These are phyloP conservation scores for Earliella scabrosa DNA, from an alignment of 1,284 basidiomycete species.

Conservation along the genomic window DNA sequence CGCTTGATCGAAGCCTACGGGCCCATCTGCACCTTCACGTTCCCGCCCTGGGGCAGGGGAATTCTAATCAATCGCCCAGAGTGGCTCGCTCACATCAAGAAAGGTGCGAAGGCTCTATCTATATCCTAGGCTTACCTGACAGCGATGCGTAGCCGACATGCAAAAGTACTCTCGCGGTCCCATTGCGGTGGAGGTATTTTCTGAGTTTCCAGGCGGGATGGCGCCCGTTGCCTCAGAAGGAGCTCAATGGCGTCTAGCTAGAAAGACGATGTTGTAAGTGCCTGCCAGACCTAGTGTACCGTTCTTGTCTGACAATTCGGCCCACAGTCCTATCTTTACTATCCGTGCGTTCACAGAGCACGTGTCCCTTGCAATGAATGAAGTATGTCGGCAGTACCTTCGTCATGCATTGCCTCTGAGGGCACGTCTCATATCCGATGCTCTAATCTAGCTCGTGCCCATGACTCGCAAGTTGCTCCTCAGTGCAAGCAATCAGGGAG, in stretches of 20 bases:
- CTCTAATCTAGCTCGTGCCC: conserved; percentile 10
- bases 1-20: conserved; percentile 22
- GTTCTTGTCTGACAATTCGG: too few relatives aligned
- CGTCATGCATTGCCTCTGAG: neutral
- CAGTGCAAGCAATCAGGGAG: conserved; percentile 8
- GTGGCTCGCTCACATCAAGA: conserved; percentile 30
- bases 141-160: conserved; percentile 18
- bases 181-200: conserved; percentile 18
- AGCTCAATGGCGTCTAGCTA: conserved; percentile 19
- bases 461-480: conserved; percentile 9
- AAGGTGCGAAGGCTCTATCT: conserved; percentile 14
- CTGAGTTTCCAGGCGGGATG: conserved; percentile 26
- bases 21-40: conserved; percentile 28
- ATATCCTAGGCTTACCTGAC: neutral
- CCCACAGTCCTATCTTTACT: conserved; percentile 22
- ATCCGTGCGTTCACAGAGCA: conserved; percentile 22
- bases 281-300: too few relatives aligned
- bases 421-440: too few relatives aligned
- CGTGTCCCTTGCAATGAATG: conserved; percentile 24
- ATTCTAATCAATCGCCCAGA: conserved; percentile 31
- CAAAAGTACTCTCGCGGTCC: conserved; percentile 20
- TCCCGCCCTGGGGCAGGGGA: conserved; percentile 27
- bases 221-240: conserved; percentile 26
- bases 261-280: conserved; percentile 23
- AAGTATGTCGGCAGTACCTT: conserved; percentile 10